Evolutionary conservation across 805 yeast genomes (phyloP), one percentile per base, ranked within the genome.

Genomic region (Candida dajiaensis): DNA sequence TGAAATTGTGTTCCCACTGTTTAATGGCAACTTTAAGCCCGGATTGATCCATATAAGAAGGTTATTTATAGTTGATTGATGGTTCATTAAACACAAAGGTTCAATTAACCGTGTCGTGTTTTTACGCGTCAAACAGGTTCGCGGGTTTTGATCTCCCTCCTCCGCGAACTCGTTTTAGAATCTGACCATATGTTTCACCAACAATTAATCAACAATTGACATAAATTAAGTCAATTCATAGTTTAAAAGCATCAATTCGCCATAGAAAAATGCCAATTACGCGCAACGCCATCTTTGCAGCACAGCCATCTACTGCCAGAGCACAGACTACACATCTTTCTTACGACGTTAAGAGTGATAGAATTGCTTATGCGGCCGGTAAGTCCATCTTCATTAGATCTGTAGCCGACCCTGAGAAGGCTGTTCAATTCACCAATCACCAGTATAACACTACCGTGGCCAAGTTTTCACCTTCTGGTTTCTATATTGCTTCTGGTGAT

Each of bases 401-500:
- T 2, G 74, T 89, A 40, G 71, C 73, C 28, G 64, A 70, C n/a
- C 79, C 85, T 3, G 57, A 65, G 5, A 58, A 67, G 31, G 68
- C 79, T 11, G 61, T 73, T n/a, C 96, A 88, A 59, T 92, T 84
- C 69, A 76, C 76, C 10, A 83, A 78, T 41, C 98, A 92, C 65
- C 74, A 75, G 31, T 70, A 72, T 37, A 67, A 77, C 20, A 88
- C 95, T 36, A 85, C 96, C 0, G 95, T 83, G 3, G 97, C 94
- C 15, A 77, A 79, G 41, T 89, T 94, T 64, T 73, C 96, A 1
- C 96, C 98, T 1, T 81, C 89, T 12, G 97, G 99, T 1, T 84
- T 74, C 65, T 92, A 87, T 66, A 70, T 92, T 26, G 97, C 96
- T 2, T 84, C 95, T 3, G 98, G 96, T 41, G 99, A 92, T 61